These are phyloP conservation scores for Saraca asoca DNA, from an alignment of 331 rosid genomes.

Conservation along the genomic window DNA sequence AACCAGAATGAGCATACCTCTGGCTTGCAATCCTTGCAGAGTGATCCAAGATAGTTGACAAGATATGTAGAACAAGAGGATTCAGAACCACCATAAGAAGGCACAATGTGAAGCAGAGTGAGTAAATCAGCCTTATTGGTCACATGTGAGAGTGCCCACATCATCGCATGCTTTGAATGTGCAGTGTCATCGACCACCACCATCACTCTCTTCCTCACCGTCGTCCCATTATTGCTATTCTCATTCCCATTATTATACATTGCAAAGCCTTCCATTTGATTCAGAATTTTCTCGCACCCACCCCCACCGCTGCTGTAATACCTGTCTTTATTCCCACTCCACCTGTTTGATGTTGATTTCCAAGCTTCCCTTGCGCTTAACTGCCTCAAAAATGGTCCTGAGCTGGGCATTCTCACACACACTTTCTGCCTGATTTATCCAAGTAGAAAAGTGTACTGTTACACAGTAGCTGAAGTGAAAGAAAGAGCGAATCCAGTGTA, in stretches of 20 bases:
- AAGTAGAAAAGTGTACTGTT: constrained; percentile 5
- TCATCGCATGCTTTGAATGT: constrained; percentile 84
- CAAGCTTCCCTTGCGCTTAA: constrained; percentile 61
- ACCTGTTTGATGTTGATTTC: constrained; percentile 66
- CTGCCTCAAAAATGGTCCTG: constrained; percentile 60
- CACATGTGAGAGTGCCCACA: constrained; percentile 89
- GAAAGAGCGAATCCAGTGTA: constrained; percentile 8
- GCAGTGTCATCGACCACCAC: constrained; percentile 74
- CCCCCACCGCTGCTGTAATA: constrained; percentile 21
- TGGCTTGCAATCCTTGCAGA: constrained; percentile 87
- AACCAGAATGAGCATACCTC: constrained; percentile 54
- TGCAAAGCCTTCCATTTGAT: constrained; percentile 67
- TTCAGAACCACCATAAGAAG: constrained; percentile 44
- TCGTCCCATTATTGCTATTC: not conserved
- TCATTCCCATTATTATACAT: constrained; percentile 50
- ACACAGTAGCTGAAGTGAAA: constrained; percentile 3
- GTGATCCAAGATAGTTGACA: constrained; percentile 77
- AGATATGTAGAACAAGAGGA: constrained; percentile 58
- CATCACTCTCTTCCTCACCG: constrained; percentile 84
- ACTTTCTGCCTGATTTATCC: constrained; percentile 16
- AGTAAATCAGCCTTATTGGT: constrained; percentile 78
- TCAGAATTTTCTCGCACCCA: constrained; percentile 42
- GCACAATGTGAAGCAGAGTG: constrained; percentile 74
- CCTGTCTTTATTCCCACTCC: constrained; percentile 45
- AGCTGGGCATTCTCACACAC: constrained; percentile 43